Conservation (phyloP, 1,284 basidiomycete species). For the Trichosporon sp. region DNA sequence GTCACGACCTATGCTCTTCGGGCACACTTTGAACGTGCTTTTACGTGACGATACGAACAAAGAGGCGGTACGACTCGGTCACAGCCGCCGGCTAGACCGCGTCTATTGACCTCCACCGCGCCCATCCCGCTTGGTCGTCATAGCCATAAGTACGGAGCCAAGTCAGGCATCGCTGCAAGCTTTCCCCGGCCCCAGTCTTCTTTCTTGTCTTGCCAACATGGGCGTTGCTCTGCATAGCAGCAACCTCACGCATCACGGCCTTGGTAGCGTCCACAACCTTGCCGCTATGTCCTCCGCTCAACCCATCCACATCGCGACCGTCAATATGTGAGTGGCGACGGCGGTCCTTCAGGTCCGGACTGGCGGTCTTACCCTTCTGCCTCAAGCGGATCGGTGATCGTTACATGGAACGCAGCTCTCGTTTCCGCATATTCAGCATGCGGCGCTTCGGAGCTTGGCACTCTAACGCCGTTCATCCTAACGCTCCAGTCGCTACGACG, state of each 20-base stretch:
- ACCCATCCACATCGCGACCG: slow-evolving; percentile 31
- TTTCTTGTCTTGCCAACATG: background rate
- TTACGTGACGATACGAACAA: too few relatives aligned
- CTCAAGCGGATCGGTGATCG: background rate
- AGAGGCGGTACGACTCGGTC: too few relatives aligned
- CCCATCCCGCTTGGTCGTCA: background rate
- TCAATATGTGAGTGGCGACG: slow-evolving; percentile 36
- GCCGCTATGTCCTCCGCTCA: background rate
- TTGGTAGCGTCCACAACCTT: background rate
- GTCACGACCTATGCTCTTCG: too few relatives aligned
- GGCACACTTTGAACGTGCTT: background rate
- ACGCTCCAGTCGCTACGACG: slow-evolving; percentile 30
- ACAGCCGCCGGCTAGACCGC: background rate
- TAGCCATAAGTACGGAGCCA: background rate
- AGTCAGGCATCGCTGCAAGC: background rate
- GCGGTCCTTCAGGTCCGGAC: background rate
- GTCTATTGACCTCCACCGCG: background rate
- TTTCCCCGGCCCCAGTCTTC: background rate
- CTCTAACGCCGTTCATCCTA: background rate
- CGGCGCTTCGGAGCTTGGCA: background rate
- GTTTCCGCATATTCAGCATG: background rate
- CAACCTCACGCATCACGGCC: background rate
- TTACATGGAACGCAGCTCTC: background rate
- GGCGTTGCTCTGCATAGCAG: background rate
- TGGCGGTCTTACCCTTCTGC: too few relatives aligned